These are phyloP conservation scores for Psilocybe subaeruginosa DNA, from an alignment of 768 basidiomycete genomes.

Conservation along the genomic window DNA sequence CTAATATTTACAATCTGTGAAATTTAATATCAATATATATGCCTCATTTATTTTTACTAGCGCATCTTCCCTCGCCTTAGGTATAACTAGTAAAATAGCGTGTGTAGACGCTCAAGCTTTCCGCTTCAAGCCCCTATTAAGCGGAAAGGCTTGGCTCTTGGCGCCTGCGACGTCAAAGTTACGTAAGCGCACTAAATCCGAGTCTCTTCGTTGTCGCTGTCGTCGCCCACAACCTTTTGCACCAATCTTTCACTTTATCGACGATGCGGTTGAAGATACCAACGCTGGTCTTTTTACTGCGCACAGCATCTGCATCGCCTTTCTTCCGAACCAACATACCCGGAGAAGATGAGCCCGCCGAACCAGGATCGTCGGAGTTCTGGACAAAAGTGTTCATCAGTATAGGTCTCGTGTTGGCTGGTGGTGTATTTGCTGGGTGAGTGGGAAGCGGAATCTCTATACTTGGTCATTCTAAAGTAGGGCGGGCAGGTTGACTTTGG, in stretches of 20 bases:
- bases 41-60: no score
- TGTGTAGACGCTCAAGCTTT: no score
- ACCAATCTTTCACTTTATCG: background rate
- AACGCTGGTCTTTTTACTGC: slow-evolving; percentile 25
- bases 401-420: slow-evolving; percentile 71
- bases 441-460: slow-evolving; percentile 19
- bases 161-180: background rate
- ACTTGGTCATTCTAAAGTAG: background rate
- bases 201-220: background rate
- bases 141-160: background rate
- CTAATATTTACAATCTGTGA: no score
- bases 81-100: no score
- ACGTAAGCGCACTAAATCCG: background rate
- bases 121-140: no score
- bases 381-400: slow-evolving; percentile 75
- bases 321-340: slow-evolving; percentile 17
- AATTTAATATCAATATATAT: no score
- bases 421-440: slow-evolving; percentile 93
- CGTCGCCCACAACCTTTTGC: background rate
- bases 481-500: slow-evolving; percentile 73
- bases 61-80: no score
- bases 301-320: slow-evolving; percentile 27
- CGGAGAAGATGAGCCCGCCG: slow-evolving; percentile 21
- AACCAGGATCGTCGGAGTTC: slow-evolving; percentile 64
- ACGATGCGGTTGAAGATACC: slow-evolving; percentile 11